Percentiles rank a stretch among this genome's conserved stretches.
These are phyloP conservation scores for Pelargonium myrrhifolium DNA, from an alignment of 441 rosid species.

Conservation along the genomic window DNA sequence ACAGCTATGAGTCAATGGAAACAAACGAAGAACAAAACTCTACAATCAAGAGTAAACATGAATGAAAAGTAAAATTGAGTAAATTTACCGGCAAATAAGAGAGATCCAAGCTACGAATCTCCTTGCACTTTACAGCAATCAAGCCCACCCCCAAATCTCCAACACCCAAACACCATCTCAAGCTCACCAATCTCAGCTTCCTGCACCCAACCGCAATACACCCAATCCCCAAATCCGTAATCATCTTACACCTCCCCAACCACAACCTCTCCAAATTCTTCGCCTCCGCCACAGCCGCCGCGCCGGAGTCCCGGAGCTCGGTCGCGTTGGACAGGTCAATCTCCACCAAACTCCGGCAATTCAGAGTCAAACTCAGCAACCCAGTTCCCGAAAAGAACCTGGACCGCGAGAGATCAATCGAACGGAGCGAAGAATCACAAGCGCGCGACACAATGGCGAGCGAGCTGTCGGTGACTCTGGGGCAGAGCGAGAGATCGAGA, in stretches of 20 bases:
- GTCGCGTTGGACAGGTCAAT: slow-evolving; percentile 26
- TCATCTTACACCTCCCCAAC: slow-evolving; percentile 28
- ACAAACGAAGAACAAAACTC: too few species aligned
- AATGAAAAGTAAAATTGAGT: background rate
- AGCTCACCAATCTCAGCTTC: slow-evolving; percentile 25
- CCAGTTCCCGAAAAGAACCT: slow-evolving; percentile 25
- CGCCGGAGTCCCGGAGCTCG: slow-evolving; percentile 23
- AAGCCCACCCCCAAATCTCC: slow-evolving; percentile 30
- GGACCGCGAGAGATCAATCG: slow-evolving; percentile 28
- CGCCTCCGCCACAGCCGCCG: slow-evolving; percentile 28
- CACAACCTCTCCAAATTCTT: slow-evolving; percentile 30
- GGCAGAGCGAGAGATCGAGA: slow-evolving; percentile 31
- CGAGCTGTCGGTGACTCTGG: slow-evolving; percentile 19
- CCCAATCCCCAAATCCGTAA: slow-evolving; percentile 33
- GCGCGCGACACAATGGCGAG: slow-evolving; percentile 12
- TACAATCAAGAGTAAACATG: too few species aligned
- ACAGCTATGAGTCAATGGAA: too few species aligned
- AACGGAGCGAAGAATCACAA: slow-evolving; percentile 14
- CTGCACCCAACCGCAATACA: slow-evolving; percentile 33
- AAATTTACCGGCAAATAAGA: slow-evolving; percentile 26
- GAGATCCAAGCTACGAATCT: slow-evolving; percentile 27
- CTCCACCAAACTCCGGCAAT: slow-evolving; percentile 24
- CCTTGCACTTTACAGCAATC: slow-evolving; percentile 29
- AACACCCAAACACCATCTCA: slow-evolving; percentile 31
- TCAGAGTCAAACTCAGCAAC: slow-evolving; percentile 19